Conservation (phyloP, 306 rosid species). For the Medicago ruthenica region DNA sequence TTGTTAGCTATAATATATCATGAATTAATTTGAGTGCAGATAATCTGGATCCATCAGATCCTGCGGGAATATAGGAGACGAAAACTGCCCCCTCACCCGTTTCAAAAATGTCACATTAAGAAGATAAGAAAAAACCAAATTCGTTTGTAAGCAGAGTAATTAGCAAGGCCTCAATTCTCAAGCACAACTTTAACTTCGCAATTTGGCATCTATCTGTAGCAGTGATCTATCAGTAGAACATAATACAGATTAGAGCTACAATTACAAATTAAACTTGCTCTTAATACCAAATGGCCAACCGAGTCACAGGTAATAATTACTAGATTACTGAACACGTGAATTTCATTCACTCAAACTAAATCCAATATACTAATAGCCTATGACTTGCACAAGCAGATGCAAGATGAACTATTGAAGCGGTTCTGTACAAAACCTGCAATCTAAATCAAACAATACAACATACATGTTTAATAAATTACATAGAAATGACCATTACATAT, state of each 20-base stretch:
- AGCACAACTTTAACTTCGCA: neutral
- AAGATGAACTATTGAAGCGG: conserved; percentile 23
- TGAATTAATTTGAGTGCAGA: neutral
- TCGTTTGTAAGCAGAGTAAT: neutral
- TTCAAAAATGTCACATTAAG: neutral
- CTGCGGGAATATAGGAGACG: neutral
- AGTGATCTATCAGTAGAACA: neutral
- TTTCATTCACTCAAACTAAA: conserved; percentile 35
- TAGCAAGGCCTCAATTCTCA: neutral
- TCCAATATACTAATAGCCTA: conserved; percentile 30
- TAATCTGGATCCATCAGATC: neutral
- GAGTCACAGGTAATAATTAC: neutral
- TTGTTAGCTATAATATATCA: neutral
- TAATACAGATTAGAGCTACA: neutral
- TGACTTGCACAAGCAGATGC: conserved; percentile 21
- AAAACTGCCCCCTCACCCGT: neutral
- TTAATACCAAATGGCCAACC: neutral
- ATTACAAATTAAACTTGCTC: neutral
- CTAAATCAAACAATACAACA: conserved; percentile 45
- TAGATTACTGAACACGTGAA: conserved; percentile 7
- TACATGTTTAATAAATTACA: conserved; percentile 18
- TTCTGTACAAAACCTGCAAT: conserved; percentile 47
- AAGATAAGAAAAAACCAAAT: neutral
- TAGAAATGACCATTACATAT: conserved; percentile 1
- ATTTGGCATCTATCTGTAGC: neutral